phyloP scores from a whole-genome alignment of 495 filamentous ascomycete species.

The Margaritispora aquatica region DNA sequence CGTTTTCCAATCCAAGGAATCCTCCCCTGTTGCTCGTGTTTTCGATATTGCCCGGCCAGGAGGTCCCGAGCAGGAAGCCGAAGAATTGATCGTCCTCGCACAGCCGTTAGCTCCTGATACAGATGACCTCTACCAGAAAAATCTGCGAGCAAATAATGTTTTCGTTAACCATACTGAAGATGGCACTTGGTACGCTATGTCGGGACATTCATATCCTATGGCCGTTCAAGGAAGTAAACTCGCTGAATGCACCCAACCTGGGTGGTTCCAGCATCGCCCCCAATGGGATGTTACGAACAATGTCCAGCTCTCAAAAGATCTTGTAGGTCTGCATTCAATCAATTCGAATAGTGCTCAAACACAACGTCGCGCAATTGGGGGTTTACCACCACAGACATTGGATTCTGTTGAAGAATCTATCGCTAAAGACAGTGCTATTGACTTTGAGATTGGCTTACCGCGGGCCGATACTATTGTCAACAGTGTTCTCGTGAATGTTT shows the following conservation, averaged over 20 bases:
- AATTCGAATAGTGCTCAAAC: slow-evolving; percentile 18
- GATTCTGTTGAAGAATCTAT: not conserved
- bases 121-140: slow-evolving; percentile 44
- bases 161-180: slow-evolving; percentile 82
- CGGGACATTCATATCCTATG: slow-evolving; percentile 78
- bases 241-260: slow-evolving; percentile 59
- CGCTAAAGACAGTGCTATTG: not conserved
- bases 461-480: not conserved
- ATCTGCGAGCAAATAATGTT: slow-evolving; percentile 54
- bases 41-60: slow-evolving; percentile 81
- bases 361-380: not conserved
- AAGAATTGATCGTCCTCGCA: slow-evolving; percentile 70
- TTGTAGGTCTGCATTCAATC: slow-evolving; percentile 42
- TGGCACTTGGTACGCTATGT: slow-evolving; percentile 92
- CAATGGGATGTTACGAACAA: slow-evolving; percentile 28
- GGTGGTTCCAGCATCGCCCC: slow-evolving; percentile 34
- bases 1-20: slow-evolving; percentile 57
- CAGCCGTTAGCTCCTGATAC: slow-evolving; percentile 69
- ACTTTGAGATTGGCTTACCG: not conserved
- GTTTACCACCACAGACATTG: not conserved
- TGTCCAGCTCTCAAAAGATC: slow-evolving; percentile 27
- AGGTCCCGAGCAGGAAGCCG: slow-evolving; percentile 49
- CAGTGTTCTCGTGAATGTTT: not conserved
- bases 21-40: slow-evolving; percentile 80
- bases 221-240: slow-evolving; percentile 62